A percentile compares a stretch with the other conserved stretches of the same genome.
These are phyloP conservation scores for Violaceomyces palustris DNA, from an alignment of 1,284 basidiomycete genomes.

Conservation along the genomic window DNA sequence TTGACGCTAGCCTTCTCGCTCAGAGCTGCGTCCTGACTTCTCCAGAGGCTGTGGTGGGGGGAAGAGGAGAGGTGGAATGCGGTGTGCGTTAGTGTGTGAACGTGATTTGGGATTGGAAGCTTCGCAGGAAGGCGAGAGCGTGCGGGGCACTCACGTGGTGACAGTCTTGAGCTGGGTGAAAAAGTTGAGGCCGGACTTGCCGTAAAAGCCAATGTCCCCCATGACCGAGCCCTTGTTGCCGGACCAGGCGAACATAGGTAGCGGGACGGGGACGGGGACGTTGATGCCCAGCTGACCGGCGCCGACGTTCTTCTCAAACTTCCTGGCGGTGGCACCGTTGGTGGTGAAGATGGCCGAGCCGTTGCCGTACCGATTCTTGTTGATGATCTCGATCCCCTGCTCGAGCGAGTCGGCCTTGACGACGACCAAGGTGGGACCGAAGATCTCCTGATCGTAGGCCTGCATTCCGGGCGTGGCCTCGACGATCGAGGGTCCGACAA, in stretches of 20 bases:
- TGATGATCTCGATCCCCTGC: conserved; percentile 64
- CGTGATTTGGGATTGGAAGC: background rate
- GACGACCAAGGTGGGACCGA: conserved; percentile 82
- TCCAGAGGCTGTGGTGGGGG: conserved; percentile 35
- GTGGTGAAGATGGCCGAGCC: conserved; percentile 96
- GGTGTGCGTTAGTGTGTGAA: no score
- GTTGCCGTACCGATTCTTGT: conserved; percentile 60
- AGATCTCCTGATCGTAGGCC: conserved; percentile 80
- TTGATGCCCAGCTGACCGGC: conserved; percentile 80
- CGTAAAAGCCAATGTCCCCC: conserved; percentile 57
- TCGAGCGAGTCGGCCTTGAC: conserved; percentile 79
- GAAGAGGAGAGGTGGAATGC: conserved; percentile 2
- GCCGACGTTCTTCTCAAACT: conserved; percentile 83
- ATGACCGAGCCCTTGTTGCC: conserved; percentile 84
- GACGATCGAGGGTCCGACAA: conserved; percentile 87
- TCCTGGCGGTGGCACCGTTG: conserved; percentile 88
- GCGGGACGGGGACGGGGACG: conserved; percentile 73
- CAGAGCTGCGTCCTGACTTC: conserved; percentile 27
- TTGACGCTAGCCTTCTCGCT: conserved; percentile 33
- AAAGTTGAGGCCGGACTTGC: conserved; percentile 39
- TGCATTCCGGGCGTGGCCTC: conserved; percentile 76
- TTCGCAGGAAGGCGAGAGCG: background rate
- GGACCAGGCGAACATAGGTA: conserved; percentile 88
- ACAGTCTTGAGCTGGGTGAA: conserved; percentile 44
- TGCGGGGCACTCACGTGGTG: conserved; percentile 3